Percentiles rank a stretch among this genome's conserved stretches.
phyloP scores from a whole-genome alignment of 2,329 filamentous ascomycete genomes.

The Fusarium hostae region DNA sequence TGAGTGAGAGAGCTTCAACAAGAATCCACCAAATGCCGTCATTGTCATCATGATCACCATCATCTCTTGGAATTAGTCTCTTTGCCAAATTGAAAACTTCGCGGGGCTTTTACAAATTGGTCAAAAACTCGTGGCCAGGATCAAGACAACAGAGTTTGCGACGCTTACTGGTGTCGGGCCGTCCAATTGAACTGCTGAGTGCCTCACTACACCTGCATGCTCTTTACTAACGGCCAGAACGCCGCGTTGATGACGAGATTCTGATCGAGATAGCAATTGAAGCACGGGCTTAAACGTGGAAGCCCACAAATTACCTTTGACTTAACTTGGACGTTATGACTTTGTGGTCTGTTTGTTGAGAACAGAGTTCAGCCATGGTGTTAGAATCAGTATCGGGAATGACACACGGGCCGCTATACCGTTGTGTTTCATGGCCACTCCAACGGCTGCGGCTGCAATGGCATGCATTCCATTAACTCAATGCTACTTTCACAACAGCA shows the following conservation, averaged over 20 bases:
- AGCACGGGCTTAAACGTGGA: slow-evolving; percentile 5
- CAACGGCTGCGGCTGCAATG: slow-evolving; percentile 27
- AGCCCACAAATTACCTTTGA: neutral
- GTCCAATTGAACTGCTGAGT: neutral
- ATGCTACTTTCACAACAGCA: neutral
- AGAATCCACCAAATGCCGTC: slow-evolving; percentile 30
- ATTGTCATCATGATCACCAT: slow-evolving; percentile 26
- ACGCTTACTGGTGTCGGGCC: slow-evolving; percentile 2
- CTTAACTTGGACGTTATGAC: neutral
- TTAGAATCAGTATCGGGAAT: slow-evolving; percentile 16
- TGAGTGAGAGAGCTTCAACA: slow-evolving; percentile 5
- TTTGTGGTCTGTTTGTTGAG: neutral
- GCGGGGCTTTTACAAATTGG: neutral
- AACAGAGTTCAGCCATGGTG: slow-evolving; percentile 33
- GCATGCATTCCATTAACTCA: slow-evolving; percentile 10
- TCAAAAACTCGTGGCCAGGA: slow-evolving; percentile 3
- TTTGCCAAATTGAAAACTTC: neutral
- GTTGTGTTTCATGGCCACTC: slow-evolving; percentile 19
- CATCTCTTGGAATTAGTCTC: slow-evolving; percentile 8
- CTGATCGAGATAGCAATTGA: slow-evolving; percentile 3
- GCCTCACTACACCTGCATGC: slow-evolving; percentile 27
- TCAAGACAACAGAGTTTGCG: neutral
- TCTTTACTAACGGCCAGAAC: slow-evolving; percentile 24
- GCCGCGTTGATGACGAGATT: slow-evolving; percentile 21
- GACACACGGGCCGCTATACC: slow-evolving; percentile 26